Percentiles rank a stretch among this genome's conserved stretches.
Conservation (phyloP, 306 rosid genomes). For the Parietaria judaica region DNA sequence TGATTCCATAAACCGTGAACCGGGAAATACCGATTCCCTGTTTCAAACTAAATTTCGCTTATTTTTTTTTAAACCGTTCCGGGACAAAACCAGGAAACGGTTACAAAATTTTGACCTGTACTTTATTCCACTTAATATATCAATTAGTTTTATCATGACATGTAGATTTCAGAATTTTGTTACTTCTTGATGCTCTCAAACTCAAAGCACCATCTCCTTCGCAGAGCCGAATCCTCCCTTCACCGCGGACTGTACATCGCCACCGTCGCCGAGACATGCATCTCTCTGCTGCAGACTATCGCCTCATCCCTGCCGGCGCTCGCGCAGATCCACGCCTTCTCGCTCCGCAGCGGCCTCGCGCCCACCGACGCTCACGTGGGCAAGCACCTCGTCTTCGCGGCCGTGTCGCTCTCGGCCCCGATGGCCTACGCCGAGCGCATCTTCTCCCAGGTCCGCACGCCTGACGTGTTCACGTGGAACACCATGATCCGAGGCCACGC, state of each 20-base stretch:
- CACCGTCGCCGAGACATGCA: conserved; percentile 20
- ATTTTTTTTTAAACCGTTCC: too few relatives aligned
- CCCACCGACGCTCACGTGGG: conserved; percentile 21
- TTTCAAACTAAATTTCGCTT: too few relatives aligned
- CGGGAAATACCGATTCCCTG: too few relatives aligned
- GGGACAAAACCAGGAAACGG: too few relatives aligned
- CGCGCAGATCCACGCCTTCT: conserved; percentile 39
- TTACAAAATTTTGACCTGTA: too few relatives aligned
- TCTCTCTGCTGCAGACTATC: conserved; percentile 24
- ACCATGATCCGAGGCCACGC: conserved; percentile 41
- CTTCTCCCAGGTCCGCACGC: conserved; percentile 21
- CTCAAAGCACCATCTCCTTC: not conserved
- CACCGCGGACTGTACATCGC: not conserved
- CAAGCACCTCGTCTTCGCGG: conserved; percentile 35
- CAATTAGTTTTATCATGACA: too few relatives aligned
- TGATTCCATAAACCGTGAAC: too few relatives aligned
- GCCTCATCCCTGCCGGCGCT: conserved; percentile 25
- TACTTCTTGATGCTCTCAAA: conserved; percentile 30
- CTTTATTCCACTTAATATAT: too few relatives aligned
- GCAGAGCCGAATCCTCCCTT: not conserved
- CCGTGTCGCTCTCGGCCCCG: conserved; percentile 30
- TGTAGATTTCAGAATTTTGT: too few relatives aligned
- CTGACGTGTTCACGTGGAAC: conserved; percentile 38
- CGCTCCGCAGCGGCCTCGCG: conserved; percentile 32
- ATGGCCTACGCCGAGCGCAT: conserved; percentile 23